A percentile compares a stretch with the other conserved stretches of the same genome.
Evolutionary conservation across 805 yeast species (phyloP).

Genomic region (Saccharomycopsis sp.): DNA sequence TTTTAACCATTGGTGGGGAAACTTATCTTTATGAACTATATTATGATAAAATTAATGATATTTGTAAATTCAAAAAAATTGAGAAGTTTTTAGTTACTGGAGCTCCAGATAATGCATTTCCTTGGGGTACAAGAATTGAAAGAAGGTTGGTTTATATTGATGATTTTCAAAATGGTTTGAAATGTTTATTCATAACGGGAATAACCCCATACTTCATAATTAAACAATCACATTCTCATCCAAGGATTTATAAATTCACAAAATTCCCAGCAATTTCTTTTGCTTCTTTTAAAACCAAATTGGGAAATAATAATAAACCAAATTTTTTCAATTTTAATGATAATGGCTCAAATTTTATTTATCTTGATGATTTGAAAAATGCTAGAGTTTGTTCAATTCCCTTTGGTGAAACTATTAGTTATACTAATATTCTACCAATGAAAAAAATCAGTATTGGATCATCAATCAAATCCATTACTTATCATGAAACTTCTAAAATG

Average conservation of each 20-base stretch:
- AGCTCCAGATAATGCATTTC: constrained; percentile 70
- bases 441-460: constrained; percentile 42
- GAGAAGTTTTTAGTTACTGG: constrained; percentile 46
- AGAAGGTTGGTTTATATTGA: constrained; percentile 53
- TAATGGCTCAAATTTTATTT: constrained; percentile 38
- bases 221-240: constrained; percentile 53
- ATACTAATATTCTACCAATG: constrained; percentile 53
- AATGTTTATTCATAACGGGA: constrained; percentile 64
- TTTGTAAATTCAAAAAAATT: constrained; percentile 34
- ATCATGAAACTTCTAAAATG: constrained; percentile 55
- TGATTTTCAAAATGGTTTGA: constrained; percentile 40
- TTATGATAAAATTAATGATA: constrained; percentile 31
- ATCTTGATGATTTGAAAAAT: constrained; percentile 58
- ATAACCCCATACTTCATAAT: constrained; percentile 56
- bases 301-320: constrained; percentile 20
- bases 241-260: constrained; percentile 58
- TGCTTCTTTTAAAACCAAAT: constrained; percentile 34
- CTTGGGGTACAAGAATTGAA: constrained; percentile 59
- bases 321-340: constrained; percentile 21
- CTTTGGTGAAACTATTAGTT: constrained; percentile 25
- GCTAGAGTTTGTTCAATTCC: constrained; percentile 44
- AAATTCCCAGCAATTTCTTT: constrained; percentile 57
- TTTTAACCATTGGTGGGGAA: constrained; percentile 77
- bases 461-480: constrained; percentile 56
- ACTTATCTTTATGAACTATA: constrained; percentile 53